Evolutionary conservation across 352 stramenopile genomes (phyloP).

Genomic region (Globisporangium orthogonon): DNA sequence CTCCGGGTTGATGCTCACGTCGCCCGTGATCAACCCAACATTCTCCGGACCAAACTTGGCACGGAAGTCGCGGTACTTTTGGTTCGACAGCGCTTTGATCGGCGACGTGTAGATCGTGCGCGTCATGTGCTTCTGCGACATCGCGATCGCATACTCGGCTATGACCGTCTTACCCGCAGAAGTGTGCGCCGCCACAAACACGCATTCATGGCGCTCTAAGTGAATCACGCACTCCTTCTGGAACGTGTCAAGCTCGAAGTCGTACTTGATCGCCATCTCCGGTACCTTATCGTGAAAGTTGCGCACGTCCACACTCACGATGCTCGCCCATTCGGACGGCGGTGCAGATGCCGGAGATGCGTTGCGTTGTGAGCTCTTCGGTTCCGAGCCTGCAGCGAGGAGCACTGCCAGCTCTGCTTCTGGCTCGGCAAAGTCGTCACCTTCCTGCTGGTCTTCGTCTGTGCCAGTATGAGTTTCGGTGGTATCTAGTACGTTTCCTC

Average conservation of each 20-base stretch:
- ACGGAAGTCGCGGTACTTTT: constrained; percentile 98
- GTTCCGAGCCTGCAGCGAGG: constrained; percentile 16
- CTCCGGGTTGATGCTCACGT: constrained; percentile 95
- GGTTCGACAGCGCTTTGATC: constrained; percentile 98
- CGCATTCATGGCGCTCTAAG: constrained; percentile 90
- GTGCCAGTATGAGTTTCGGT: neutral
- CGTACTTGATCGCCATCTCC: constrained; percentile 76
- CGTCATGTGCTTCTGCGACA: constrained; percentile 88
- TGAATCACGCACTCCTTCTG: constrained; percentile 96
- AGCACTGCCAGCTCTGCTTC: constrained; percentile 52
- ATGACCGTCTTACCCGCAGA: constrained; percentile 97
- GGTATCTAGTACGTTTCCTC: neutral
- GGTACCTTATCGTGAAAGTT: constrained; percentile 83
- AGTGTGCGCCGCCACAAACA: constrained; percentile 97
- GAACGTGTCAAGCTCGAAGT: constrained; percentile 93
- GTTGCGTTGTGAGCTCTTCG: constrained; percentile 4
- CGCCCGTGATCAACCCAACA: constrained; percentile 96
- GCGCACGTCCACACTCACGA: constrained; percentile 59
- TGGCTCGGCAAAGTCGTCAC: constrained; percentile 18
- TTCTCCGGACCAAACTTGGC: constrained; percentile 90
- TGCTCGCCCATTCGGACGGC: constrained; percentile 64
- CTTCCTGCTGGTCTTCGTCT: neutral
- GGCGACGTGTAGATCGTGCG: constrained; percentile 97
- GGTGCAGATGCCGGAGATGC: constrained; percentile 9
- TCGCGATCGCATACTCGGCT: constrained; percentile 97